A percentile compares a stretch with the other conserved stretches of the same genome.
Conservation (phyloP, 2,329 filamentous ascomycete genomes). For the Ceratocystis colombiana region DNA sequence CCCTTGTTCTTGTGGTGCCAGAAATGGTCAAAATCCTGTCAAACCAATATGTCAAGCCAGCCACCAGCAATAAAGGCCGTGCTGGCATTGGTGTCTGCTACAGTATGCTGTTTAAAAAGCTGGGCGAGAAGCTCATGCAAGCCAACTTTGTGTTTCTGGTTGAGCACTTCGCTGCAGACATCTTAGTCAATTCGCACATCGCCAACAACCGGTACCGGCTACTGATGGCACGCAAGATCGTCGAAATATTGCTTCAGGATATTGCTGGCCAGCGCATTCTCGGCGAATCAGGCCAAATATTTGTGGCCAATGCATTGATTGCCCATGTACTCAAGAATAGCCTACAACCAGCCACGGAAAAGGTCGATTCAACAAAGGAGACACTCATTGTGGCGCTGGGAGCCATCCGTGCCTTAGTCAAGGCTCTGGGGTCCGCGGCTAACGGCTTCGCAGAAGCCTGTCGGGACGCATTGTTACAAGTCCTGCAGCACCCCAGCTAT, state of each 20-base stretch:
- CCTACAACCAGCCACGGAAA: conserved; percentile 76
- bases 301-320: conserved; percentile 69
- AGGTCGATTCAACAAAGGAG: conserved; percentile 79
- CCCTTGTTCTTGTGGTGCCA: conserved; percentile 61
- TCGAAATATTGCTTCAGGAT: conserved; percentile 73
- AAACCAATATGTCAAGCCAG: conserved; percentile 64
- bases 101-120: conserved; percentile 62
- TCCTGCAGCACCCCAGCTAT: conserved; percentile 89
- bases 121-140: conserved; percentile 78
- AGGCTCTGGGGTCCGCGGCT: conserved; percentile 70
- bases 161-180: conserved; percentile 66
- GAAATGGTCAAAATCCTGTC: conserved; percentile 75
- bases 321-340: conserved; percentile 92
- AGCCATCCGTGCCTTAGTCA: conserved; percentile 67
- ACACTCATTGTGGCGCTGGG: conserved; percentile 69
- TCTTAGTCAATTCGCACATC: conserved; percentile 67
- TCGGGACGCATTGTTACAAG: conserved; percentile 77
- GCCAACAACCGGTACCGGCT: conserved; percentile 79
- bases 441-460: conserved; percentile 70
- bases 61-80: conserved; percentile 69
- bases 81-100: conserved; percentile 84
- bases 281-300: conserved; percentile 78
- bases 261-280: conserved; percentile 72
- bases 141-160: conserved; percentile 71
- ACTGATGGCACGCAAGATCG: conserved; percentile 72